These are phyloP conservation scores for Cryphonectria japonica DNA, from an alignment of 2,329 filamentous ascomycete genomes.

Conservation along the genomic window DNA sequence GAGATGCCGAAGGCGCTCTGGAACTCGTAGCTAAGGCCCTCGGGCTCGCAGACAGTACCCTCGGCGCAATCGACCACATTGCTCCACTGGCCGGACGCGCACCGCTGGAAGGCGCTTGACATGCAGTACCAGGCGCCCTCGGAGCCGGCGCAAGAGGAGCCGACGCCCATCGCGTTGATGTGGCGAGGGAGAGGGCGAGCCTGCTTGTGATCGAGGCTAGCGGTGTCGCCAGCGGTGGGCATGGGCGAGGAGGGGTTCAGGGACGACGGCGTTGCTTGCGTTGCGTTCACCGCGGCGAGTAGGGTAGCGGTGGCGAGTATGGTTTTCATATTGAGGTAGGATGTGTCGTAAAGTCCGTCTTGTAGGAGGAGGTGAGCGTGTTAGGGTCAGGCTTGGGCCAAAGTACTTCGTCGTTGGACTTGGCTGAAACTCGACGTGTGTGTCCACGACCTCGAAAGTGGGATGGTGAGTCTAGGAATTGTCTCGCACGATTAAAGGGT, in stretches of 20 bases:
- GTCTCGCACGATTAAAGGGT: neutral
- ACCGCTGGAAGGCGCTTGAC: slow-evolving; percentile 53
- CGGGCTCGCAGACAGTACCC: slow-evolving; percentile 51
- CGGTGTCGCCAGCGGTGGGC: neutral
- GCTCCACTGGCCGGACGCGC: slow-evolving; percentile 53
- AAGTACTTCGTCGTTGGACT: neutral
- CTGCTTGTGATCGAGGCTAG: neutral
- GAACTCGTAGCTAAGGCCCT: slow-evolving; percentile 47
- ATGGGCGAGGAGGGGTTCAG: neutral
- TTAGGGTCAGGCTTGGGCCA: neutral
- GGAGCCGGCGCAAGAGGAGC: slow-evolving; percentile 44
- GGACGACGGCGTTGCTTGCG: neutral
- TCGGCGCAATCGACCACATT: slow-evolving; percentile 46
- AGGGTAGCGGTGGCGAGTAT: slow-evolving; percentile 3
- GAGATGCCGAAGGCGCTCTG: slow-evolving; percentile 23
- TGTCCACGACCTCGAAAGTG: neutral
- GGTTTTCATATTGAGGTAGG: neutral
- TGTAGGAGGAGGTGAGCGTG: neutral
- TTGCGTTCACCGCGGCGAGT: neutral
- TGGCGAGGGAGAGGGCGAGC: neutral
- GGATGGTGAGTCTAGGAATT: neutral
- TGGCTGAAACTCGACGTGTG: neutral
- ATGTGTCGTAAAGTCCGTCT: neutral
- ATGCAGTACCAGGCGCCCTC: slow-evolving; percentile 63
- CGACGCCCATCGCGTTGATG: slow-evolving; percentile 37